A percentile compares a stretch with the other conserved stretches of the same genome.
Conservation (phyloP, 768 basidiomycete species). For the Lentinula sp. region DNA sequence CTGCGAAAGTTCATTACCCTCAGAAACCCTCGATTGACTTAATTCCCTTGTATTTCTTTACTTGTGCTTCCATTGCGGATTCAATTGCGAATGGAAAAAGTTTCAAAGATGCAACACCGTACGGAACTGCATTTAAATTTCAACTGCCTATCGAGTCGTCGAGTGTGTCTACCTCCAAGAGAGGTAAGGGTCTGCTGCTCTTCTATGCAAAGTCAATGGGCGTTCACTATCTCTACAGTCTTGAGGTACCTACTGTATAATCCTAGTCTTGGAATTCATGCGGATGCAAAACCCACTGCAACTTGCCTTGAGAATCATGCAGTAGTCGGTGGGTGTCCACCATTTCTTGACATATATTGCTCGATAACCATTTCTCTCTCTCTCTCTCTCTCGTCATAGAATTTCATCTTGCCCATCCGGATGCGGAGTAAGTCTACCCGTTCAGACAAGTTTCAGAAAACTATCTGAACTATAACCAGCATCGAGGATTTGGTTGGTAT, state of each 20-base stretch:
- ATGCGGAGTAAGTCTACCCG: not conserved
- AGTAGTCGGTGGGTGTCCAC: not conserved
- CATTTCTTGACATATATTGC: not conserved
- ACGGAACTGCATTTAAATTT: not conserved
- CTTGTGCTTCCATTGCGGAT: not conserved
- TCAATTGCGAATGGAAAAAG: not conserved
- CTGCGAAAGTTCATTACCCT: not conserved
- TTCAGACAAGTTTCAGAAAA: not conserved
- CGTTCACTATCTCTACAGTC: not conserved
- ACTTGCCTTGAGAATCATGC: not conserved
- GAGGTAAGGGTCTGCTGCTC: too few relatives aligned
- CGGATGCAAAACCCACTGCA: not conserved
- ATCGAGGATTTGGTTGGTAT: not conserved
- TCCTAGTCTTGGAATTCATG: not conserved
- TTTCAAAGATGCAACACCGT: not conserved
- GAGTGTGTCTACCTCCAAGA: too few relatives aligned
- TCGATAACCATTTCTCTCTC: not conserved
- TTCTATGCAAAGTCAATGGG: not conserved
- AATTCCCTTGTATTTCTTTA: not conserved
- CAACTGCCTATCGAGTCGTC: not conserved
- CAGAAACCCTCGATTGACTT: not conserved
- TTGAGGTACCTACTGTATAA: not conserved
- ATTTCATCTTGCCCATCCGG: not conserved
- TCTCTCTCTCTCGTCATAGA: not conserved
- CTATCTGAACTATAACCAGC: not conserved